A percentile compares a stretch with the other conserved stretches of the same genome.
Conservation (phyloP, 2,329 filamentous ascomycete genomes). For the Aulographum hederae region DNA sequence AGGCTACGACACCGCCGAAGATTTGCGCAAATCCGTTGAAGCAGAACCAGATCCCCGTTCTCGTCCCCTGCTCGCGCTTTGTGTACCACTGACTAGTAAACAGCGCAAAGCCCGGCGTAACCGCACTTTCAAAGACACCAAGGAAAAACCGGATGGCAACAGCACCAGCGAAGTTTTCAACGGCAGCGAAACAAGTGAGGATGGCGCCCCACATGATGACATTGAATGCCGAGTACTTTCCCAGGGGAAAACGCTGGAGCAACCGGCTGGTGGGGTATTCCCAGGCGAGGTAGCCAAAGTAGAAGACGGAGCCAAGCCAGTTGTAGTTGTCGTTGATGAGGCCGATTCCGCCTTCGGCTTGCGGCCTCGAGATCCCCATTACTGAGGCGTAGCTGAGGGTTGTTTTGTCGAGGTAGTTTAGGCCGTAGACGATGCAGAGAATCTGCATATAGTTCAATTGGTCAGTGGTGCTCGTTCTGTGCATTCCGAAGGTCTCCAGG, state of each 20-base stretch:
- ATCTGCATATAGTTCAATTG: conserved; percentile 15
- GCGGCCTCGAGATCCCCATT: conserved; percentile 25
- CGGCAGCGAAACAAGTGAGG: conserved; percentile 43
- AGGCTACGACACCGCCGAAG: conserved; percentile 42
- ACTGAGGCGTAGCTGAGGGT: conserved; percentile 33
- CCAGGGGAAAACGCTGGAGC: conserved; percentile 44
- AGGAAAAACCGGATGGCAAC: conserved; percentile 50
- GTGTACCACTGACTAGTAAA: conserved; percentile 59
- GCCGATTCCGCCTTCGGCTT: conserved; percentile 18
- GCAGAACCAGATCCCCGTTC: conserved; percentile 49
- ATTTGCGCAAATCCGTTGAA: conserved; percentile 46
- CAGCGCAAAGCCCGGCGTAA: conserved; percentile 50
- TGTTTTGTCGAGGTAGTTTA: conserved; percentile 44
- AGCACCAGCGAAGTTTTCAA: conserved; percentile 39
- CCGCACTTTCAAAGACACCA: conserved; percentile 48
- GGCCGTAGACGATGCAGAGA: conserved; percentile 37
- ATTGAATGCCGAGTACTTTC: conserved; percentile 47
- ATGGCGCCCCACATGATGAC: conserved; percentile 45
- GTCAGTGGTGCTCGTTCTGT: background rate
- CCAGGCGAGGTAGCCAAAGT: conserved; percentile 37
- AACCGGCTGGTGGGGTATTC: conserved; percentile 49
- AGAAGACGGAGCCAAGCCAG: conserved; percentile 33
- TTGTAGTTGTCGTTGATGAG: conserved; percentile 32
- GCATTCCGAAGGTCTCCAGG: background rate
- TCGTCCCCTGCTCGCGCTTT: conserved; percentile 44